Evolutionary conservation across 345 rosid species (phyloP), one percentile per base, ranked within the genome.

Genomic region (Jatropha curcas): DNA sequence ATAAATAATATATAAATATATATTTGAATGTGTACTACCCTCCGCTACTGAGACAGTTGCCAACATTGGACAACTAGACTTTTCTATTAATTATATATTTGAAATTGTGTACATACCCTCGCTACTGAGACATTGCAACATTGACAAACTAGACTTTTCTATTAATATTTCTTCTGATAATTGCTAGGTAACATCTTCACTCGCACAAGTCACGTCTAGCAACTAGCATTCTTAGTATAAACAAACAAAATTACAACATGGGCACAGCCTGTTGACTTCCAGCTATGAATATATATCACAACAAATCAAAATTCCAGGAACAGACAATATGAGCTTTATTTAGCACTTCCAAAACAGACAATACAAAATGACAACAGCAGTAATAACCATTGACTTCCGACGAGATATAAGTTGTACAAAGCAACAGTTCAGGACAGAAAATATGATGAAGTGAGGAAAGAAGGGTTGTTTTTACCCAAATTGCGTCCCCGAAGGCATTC

Each of bases 401-500:
- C 20, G 20, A n/a, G 53, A 37, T 11, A 45, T 17, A 11, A 45
- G 12, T 19, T 12, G 19, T 12, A 2, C 41, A n/a, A 27, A 52
- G 17, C 20, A 73, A 25, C 39, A 63, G 39, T 27, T 84, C 77
- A 90, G 67, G 77, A 70, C 46, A 77, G 77, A 64, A 79, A 83
- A 80, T 79, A 84, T 4, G 92, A 82, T 27, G 95, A 82, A 74
- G 88, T 74, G 56, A 82, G 82, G 48, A 85, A 82, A 30, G 95
- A 88, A 64, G 69, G 58, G 60, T 89, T 86, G 65, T 82, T 82
- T 81, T 76, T 88, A 65, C 92, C 91, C 56, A 86, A 71, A 81
- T 86, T 84, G 61, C 77, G 82, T 65, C 95, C 97, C 20, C 97
- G 84, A 69, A 95, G 90, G 70, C 98, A 88, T 78, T 90, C 97